Evolutionary conservation across 805 yeast species (phyloP), one percentile per base, ranked within the genome.

Genomic region (Candida hungchunana): DNA sequence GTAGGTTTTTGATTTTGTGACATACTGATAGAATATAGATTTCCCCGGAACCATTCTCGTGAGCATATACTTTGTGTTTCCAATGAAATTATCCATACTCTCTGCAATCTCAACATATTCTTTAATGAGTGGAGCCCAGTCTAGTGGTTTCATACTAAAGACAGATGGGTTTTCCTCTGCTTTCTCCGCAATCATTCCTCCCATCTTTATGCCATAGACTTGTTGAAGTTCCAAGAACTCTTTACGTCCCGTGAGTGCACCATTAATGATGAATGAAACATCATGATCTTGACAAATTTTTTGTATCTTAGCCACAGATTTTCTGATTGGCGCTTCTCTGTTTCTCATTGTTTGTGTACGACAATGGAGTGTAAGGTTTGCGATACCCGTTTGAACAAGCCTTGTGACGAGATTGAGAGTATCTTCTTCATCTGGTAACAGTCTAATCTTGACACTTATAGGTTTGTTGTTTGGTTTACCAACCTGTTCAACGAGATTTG

Each of bases 161-260:
- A 85, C 79, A 1, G 95, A 70, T 7, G 95, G 93, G 54, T 93
- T 89, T 6, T 71, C 54, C 60, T 93, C 97, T 0, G 97, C 97
- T 20, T 78, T 77, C 21, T 86, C 82, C 1, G 97, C 98, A 51
- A 89, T 78, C 98, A 93, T 90, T 6, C 86, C 89, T 4, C 97
- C 95, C n/a, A 82, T 62, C 34, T 74, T 73, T 2, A 70, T 69
- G 1, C 79, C 75, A 47, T 71, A 73, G n/a, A 60, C 55, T 8
- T 59, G 47, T 50, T 75, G 80, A 27, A 89, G 52, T 18, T 63
- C 62, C 7, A 48, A 42, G 42, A 71, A 75, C 37, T 89, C 93
- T 4, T 51, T 42, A 29, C 77, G 64, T 32, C 74, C 66, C 32
- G 61, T 61, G 4, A 93, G 61, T 16, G 75, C 86, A 6, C 98